Base-by-base conservation (phyloP, 2,329 filamentous ascomycete genomes). In the Clonostachys solani region DNA sequence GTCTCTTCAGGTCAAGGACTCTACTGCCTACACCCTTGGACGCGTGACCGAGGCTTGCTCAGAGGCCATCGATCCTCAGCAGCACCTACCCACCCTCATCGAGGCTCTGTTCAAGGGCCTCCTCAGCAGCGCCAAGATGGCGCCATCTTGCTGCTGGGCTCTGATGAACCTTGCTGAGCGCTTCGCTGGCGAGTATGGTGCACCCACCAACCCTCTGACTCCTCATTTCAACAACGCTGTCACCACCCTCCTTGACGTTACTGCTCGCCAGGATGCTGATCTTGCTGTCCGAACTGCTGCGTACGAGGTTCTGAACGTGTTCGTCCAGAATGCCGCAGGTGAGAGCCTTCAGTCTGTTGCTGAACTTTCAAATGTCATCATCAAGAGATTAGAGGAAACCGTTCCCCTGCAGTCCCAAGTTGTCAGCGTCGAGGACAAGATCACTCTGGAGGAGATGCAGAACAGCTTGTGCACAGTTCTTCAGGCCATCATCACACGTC, bases 161-260 rank as follows among this genome's bases (percentile, higher is more conserved):
- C 74, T 99, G 56, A 97, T 99, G 89, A 99, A 97, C 71, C 74
- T 99, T 63, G 92, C 94, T 12, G 94, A 99, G 64, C 87, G 92
- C 51, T 99, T 97, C 64, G 89, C 91, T 33, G 90, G 91, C 49
- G 92, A 96, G 47, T 79, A 85, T 47, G 89, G 89, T 44, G 86
- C 85, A 50, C 59, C 75, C 40, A 75, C 86, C 58, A 99, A 97
- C 72, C 80, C 90, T 40, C 77, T 99, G 44, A 95, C 92, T 3
- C 83, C 86, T 52, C 90, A 96, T 72, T 99, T 99, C 74, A 87
- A 96, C 70, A 83, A 92, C 60, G 96, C 92, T 63, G 86, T 97
- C 50, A 83, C 83, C 60, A 90, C 89, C 50, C 78, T 99, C 46
- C 79, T 99, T 48, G 78, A 86, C 47, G 86, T 96, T 48, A 97